These are phyloP conservation scores for Cladorrhinum sp. DNA, from an alignment of 2,329 filamentous ascomycete species.

Conservation along the genomic window DNA sequence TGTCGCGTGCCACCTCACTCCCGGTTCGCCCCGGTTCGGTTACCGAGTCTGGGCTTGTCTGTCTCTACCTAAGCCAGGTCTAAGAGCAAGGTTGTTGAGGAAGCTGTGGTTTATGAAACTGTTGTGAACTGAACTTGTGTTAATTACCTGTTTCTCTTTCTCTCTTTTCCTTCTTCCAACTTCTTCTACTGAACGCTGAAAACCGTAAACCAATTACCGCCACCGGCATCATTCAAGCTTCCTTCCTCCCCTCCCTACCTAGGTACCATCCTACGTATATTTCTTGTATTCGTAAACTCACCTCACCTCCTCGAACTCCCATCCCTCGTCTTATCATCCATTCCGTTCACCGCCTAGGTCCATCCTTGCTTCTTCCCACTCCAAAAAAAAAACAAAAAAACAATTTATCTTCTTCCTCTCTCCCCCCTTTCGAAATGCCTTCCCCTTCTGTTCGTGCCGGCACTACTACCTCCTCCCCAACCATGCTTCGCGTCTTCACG, in stretches of 20 bases:
- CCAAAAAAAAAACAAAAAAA: neutral
- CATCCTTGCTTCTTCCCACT: neutral
- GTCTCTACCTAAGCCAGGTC: neutral
- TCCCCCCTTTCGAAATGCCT: neutral
- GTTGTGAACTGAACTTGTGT: neutral
- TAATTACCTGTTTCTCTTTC: neutral
- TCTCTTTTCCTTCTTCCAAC: neutral
- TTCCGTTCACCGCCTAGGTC: neutral
- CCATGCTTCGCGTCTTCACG: slow-evolving; percentile 1
- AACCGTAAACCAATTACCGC: neutral
- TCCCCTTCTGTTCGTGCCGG: neutral
- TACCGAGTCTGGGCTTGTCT: neutral
- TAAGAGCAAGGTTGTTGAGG: neutral
- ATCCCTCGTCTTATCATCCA: no score
- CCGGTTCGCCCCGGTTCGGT: neutral
- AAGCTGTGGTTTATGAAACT: neutral
- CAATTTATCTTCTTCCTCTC: no score
- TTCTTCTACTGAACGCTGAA: neutral
- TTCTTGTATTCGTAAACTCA: neutral
- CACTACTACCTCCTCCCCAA: neutral
- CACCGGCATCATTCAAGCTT: neutral
- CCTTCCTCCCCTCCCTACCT: neutral
- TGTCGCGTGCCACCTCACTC: neutral
- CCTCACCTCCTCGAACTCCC: neutral
- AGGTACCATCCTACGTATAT: no score